Evolutionary conservation across 768 basidiomycete genomes (phyloP).

Genomic region (Tulasnella sp.): DNA sequence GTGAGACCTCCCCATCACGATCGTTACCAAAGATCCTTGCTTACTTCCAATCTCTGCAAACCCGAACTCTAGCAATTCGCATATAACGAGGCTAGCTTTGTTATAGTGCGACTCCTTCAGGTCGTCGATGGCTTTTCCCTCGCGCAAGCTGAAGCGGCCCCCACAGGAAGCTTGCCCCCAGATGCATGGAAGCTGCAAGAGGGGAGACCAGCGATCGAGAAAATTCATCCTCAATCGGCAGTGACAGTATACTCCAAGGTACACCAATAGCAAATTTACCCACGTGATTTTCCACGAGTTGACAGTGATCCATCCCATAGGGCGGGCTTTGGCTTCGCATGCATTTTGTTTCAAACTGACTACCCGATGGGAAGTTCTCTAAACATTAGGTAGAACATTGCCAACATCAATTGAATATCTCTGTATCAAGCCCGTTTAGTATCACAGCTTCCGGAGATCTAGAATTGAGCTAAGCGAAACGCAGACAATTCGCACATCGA

Average conservation of each 20-base stretch:
- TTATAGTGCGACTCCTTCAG: slow-evolving; percentile 16
- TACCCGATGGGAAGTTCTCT: too few species aligned
- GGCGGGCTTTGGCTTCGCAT: not conserved
- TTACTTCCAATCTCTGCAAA: not conserved
- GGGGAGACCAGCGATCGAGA: slow-evolving; percentile 8
- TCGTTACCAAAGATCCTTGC: not conserved
- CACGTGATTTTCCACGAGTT: not conserved
- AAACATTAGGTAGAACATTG: too few species aligned
- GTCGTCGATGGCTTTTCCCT: slow-evolving; percentile 8
- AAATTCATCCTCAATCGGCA: slow-evolving; percentile 13
- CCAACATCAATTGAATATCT: too few species aligned
- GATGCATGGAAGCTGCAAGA: slow-evolving; percentile 11
- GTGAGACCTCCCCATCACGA: not conserved
- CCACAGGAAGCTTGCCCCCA: slow-evolving; percentile 7
- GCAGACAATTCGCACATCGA: too few species aligned
- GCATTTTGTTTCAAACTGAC: not conserved
- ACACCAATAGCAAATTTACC: not conserved
- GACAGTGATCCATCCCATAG: not conserved
- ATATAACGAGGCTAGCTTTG: slow-evolving; percentile 19
- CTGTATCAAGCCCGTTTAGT: too few species aligned
- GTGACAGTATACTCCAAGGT: slow-evolving; percentile 17
- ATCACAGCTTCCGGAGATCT: too few species aligned
- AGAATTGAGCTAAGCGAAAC: too few species aligned
- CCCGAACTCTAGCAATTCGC: slow-evolving; percentile 14
- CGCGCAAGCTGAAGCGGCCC: slow-evolving; percentile 13